Percentiles rank a stretch among this genome's conserved stretches.
These are phyloP conservation scores for Irpex sp. DNA, from an alignment of 1,284 basidiomycete species.

Conservation along the genomic window DNA sequence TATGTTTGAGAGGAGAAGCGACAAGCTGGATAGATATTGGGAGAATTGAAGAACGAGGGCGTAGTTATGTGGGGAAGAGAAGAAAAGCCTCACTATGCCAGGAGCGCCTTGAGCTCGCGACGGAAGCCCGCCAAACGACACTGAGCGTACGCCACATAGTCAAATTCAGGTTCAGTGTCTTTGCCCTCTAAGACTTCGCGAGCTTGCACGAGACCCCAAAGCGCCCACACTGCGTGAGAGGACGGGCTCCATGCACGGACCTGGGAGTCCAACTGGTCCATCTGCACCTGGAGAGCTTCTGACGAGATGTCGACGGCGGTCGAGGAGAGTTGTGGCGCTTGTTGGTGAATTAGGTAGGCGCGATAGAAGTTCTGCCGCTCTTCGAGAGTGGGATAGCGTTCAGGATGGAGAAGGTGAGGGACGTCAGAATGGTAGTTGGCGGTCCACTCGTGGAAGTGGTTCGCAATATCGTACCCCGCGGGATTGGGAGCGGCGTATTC, in stretches of 20 bases:
- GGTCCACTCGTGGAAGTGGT: constrained; percentile 96
- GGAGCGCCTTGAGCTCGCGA: constrained; percentile 48
- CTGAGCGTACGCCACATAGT: constrained; percentile 72
- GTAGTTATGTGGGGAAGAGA: background rate
- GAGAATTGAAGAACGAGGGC: background rate
- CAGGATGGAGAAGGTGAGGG: constrained; percentile 70
- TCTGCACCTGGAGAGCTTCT: constrained; percentile 34
- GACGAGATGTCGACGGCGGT: constrained; percentile 25
- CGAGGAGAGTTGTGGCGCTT: constrained; percentile 13
- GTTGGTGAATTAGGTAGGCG: constrained; percentile 67
- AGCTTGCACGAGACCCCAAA: constrained; percentile 92
- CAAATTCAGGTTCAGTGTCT: constrained; percentile 63
- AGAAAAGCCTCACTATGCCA: constrained; percentile 28
- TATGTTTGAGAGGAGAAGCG: background rate
- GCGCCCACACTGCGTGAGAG: constrained; percentile 85
- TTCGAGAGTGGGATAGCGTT: constrained; percentile 68
- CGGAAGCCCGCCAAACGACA: constrained; percentile 65
- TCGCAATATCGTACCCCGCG: constrained; percentile 90
- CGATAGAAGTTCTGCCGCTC: constrained; percentile 82
- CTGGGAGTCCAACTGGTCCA: constrained; percentile 65
- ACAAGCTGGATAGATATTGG: too few relatives aligned
- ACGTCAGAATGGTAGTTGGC: constrained; percentile 79
- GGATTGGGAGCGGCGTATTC: constrained; percentile 91
- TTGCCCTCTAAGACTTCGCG: constrained; percentile 73
- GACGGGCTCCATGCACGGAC: constrained; percentile 85